Evolutionary conservation across 2,329 filamentous ascomycete genomes (phyloP), one percentile per base, ranked within the genome.

Genomic region (Pseudogymnoascus pannorum): DNA sequence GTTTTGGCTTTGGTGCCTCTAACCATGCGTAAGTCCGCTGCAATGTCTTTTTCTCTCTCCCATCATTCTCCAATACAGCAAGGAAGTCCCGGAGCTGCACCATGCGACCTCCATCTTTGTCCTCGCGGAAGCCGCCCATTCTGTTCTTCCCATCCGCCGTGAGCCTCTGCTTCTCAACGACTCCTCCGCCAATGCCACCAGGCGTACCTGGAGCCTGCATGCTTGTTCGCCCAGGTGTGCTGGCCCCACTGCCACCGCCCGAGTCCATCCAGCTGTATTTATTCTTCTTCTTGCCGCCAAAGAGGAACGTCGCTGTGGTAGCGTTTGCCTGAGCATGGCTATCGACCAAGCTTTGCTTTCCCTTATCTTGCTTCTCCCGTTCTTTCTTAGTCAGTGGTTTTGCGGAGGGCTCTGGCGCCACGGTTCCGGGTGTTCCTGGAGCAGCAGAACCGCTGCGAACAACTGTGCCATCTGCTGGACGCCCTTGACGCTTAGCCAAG

Each of bases 361-460:
- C 78, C 63, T 91, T 87, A n/a, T 86, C 83, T 66, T 88, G 81
- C 65, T 87, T 88, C 73, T 87, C 91, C 71, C 88, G 81, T 72
- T 96, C 92, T 76, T 97, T 97, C 79, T 97, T 97, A 4, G 88
- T 89, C 59, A 90, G 81, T 3, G 85, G 81, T 73, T 92, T 93
- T 66, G 86, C 83, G 1, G 84, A 80, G 1, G 78, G 72, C 60
- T 88, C 87, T 0, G 86, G 82, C 1, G 87, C 84, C 42, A 83
- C 79, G 1, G 83, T 78, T 5, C 83, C 84, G 2, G 87, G 84
- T 0, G 84, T 87, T 2, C 81, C 81, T 9, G 84, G 79, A 14
- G 83, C 83, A 11, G 80, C 75, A 73, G 59, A 42, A 75, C 72
- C 63, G 73, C 75, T 57, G 80, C 76, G 62, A 82, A 83, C 36